A percentile compares a stretch with the other conserved stretches of the same genome.
Conservation (phyloP, 139 green algal genomes). For the Chlamydomonas sp. region DNA sequence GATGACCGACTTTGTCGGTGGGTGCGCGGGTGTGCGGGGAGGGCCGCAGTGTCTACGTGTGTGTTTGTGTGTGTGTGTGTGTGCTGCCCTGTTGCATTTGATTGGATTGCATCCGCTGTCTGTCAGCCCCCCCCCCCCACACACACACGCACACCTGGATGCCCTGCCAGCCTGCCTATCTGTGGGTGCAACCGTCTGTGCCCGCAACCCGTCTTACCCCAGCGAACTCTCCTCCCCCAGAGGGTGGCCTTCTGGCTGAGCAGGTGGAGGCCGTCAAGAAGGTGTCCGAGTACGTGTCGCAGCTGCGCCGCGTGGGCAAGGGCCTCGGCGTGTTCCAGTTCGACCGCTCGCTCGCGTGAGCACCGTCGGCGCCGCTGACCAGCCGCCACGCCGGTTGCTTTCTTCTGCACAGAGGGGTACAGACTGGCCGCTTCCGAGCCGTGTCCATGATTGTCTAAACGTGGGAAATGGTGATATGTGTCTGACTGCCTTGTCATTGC, state of each 20-base stretch:
- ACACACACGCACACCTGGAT: background rate
- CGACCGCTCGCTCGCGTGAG: constrained; percentile 49
- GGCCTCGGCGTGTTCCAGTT: constrained; percentile 84
- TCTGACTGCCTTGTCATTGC: no score
- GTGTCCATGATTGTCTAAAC: no score
- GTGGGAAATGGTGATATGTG: no score
- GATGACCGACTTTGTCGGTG: constrained; percentile 83
- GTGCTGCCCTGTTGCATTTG: no score
- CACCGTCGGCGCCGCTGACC: no score
- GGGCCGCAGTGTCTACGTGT: background rate
- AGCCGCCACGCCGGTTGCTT: no score
- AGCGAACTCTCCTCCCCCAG: constrained; percentile 13
- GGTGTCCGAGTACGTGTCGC: constrained; percentile 74
- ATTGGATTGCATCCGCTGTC: no score
- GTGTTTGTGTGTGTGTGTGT: background rate
- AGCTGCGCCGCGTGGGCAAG: constrained; percentile 84
- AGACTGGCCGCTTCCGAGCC: no score
- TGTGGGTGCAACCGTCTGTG: background rate
- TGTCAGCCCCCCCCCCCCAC: background rate
- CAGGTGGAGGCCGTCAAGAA: constrained; percentile 80
- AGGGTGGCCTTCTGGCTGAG: constrained; percentile 63
- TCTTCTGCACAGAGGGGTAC: no score
- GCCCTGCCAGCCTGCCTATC: no score
- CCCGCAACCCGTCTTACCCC: background rate
- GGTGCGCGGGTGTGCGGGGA: background rate